Percentiles rank a stretch among this genome's conserved stretches.
Evolutionary conservation across 441 rosid genomes (phyloP).

Genomic region (Erodium trifolium): DNA sequence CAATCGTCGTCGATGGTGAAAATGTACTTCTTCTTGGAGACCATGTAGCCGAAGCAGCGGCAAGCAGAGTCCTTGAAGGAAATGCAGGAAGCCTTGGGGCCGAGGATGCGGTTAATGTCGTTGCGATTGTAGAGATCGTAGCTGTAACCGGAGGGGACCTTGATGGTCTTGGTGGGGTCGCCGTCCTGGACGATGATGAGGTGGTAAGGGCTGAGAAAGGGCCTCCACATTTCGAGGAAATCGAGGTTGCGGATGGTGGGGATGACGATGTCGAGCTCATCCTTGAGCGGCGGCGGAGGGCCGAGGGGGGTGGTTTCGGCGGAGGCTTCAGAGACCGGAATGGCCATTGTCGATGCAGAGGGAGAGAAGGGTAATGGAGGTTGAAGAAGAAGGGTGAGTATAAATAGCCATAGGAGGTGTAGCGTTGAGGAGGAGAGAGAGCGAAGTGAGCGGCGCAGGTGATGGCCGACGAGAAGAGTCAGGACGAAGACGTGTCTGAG

Average conservation of each 20-base stretch:
- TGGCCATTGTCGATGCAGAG: background rate
- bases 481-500: no score
- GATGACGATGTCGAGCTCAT: no score
- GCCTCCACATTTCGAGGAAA: constrained; percentile 83
- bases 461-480: no score
- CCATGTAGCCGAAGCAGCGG: constrained; percentile 91
- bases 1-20: constrained; percentile 95
- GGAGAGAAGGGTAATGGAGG: background rate
- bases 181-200: constrained; percentile 94
- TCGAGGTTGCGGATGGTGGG: no score
- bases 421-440: background rate
- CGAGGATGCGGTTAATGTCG: constrained; percentile 73
- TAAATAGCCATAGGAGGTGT: background rate
- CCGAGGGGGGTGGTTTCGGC: constrained; percentile 30
- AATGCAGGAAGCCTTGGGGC: constrained; percentile 92
- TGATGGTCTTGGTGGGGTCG: constrained; percentile 72
- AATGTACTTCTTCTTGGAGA: constrained; percentile 90
- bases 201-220: constrained; percentile 85
- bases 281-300: constrained; percentile 38
- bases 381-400: background rate
- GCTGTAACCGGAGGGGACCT: constrained; percentile 79
- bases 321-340: background rate
- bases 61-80: constrained; percentile 97
- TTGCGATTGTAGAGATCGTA: constrained; percentile 87
- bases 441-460: no score